Evolutionary conservation across 345 rosid genomes (phyloP), one percentile per base, ranked within the genome.

Genomic region (Gossypium ekmanianum): DNA sequence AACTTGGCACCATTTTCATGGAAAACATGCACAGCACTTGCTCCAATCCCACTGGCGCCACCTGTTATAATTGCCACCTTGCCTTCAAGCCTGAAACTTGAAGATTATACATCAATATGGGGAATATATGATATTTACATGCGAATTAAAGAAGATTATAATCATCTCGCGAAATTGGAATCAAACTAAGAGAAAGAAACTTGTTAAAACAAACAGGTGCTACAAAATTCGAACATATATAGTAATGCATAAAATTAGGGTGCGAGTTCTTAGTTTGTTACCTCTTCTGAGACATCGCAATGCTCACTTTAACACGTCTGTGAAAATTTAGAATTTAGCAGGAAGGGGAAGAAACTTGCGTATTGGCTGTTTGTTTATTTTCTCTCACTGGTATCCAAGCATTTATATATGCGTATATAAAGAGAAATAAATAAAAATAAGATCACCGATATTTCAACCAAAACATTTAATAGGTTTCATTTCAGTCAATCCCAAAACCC

Each of bases 41-140:
- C 83, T 58, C 90, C 88, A 0, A 87, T 83, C 16, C 88, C 87
- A 62, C 82, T 82, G 1, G 85, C 85, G 2, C 83, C 88, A 0
- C 90, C 85, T 0, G 88, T 87, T 51, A 83, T 74, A 8, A 85
- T 79, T 4, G 84, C 85, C 16, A 83, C 88, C 76, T 87, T 87
- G 13, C 79, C 84, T 62, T 78, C 78, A 65, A 83, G 75, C 68
- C 86, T 84, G 13, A 50, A 48, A 68, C 26, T 68, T 9, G 11
- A 48, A 47, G 18, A 43, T 65, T 18, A 20, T 11, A 44, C 2
- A 10, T 59, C 4, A 27, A 16, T 61, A 14, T 61, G 44, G 11
- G 20, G 24, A 10, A n/a, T 48, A 11, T 48, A 2, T 48, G 14
- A 48, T 48, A 11, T 11, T 48, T 17, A 17, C 58, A 7, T 55